Conservation (phyloP, 2,329 filamentous ascomycete genomes). For the Cercospora zeina region DNA sequence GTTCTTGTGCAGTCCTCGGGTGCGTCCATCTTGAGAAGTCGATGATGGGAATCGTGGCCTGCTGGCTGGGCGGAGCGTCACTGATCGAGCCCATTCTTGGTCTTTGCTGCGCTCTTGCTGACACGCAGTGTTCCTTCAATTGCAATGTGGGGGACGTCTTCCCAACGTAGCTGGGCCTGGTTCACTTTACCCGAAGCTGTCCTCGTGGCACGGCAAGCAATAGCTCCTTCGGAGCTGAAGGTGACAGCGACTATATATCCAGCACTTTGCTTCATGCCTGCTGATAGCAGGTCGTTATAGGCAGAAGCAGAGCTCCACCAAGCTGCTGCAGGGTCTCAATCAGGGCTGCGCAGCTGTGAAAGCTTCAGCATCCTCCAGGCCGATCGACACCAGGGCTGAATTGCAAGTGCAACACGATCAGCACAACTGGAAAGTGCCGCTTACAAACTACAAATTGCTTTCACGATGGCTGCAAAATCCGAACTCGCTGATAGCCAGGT, state of each 20-base stretch:
- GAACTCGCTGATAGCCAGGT: neutral
- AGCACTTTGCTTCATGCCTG: neutral
- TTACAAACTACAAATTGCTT: neutral
- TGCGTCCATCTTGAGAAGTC: constrained; percentile 29
- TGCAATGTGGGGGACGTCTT: too few relatives aligned
- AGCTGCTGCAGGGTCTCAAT: neutral
- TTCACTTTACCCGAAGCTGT: too few relatives aligned
- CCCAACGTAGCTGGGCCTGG: too few relatives aligned
- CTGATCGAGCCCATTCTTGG: neutral
- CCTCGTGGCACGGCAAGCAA: neutral
- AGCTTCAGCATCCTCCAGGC: neutral
- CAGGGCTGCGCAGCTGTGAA: neutral
- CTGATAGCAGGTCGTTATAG: neutral
- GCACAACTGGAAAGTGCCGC: neutral
- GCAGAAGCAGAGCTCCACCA: neutral
- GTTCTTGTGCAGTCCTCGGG: neutral
- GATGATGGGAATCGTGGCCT: constrained; percentile 27
- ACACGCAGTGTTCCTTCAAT: neutral
- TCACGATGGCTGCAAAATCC: neutral
- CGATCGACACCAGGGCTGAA: neutral
- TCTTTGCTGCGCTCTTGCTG: too few relatives aligned
- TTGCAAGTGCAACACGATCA: neutral
- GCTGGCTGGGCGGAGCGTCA: neutral
- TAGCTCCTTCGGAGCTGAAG: neutral
- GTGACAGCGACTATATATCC: neutral